These are phyloP conservation scores for Calocybe gambosa DNA, from an alignment of 1,284 basidiomycete genomes.

Conservation along the genomic window DNA sequence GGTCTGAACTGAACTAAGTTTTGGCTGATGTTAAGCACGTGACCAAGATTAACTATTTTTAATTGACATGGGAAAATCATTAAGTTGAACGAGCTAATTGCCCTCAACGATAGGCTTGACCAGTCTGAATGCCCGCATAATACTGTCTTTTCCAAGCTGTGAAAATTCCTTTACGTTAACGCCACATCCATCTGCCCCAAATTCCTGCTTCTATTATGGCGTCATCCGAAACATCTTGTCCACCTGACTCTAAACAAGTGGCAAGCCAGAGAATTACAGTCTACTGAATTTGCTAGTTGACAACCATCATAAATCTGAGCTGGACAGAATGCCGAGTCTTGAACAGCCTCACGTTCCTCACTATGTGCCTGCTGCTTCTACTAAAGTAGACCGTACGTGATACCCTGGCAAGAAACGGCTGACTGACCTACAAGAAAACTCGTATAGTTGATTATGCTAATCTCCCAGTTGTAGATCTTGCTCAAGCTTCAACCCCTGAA, in stretches of 20 bases:
- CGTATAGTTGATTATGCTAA: constrained; percentile 60
- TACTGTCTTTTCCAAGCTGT: not conserved
- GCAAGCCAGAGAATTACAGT: no score
- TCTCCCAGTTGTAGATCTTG: constrained; percentile 58
- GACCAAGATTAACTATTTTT: not conserved
- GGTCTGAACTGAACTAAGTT: constrained; percentile 16
- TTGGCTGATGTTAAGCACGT: not conserved
- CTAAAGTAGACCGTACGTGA: constrained; percentile 29
- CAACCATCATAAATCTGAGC: not conserved
- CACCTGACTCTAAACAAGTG: not conserved
- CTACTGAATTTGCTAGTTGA: not conserved
- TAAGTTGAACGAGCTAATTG: no score
- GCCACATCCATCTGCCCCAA: not conserved
- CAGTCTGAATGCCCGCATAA: no score
- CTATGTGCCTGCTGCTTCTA: constrained; percentile 30
- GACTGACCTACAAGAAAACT: constrained; percentile 1
- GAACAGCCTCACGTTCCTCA: constrained; percentile 26
- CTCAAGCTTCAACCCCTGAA: constrained; percentile 41
- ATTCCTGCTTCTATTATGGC: not conserved
- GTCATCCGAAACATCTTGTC: not conserved
- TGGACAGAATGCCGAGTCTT: constrained; percentile 11
- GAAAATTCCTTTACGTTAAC: not conserved
- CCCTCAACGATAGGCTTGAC: not conserved
- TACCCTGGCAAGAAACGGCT: not conserved
- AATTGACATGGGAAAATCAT: no score